phyloP scores from a whole-genome alignment of 73 alveolate genomes.

The Uronychia setigera region DNA sequence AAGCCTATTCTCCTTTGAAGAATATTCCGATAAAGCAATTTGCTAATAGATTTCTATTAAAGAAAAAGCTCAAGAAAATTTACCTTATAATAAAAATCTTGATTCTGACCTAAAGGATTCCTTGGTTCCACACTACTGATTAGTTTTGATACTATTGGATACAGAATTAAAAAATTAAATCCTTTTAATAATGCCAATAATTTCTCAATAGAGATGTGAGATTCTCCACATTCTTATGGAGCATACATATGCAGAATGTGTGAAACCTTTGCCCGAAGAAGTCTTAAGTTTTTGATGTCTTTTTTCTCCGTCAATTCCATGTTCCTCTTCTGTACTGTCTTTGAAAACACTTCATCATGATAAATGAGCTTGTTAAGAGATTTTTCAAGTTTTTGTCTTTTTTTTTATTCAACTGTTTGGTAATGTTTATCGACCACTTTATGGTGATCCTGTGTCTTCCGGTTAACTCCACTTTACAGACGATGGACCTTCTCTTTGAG shows the following conservation, averaged over 20 bases:
- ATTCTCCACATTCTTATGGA: background rate
- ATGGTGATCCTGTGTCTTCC: background rate
- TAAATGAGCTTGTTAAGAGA: background rate
- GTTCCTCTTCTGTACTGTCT: background rate
- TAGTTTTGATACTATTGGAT: too few species aligned
- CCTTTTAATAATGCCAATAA: too few species aligned
- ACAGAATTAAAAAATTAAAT: too few species aligned
- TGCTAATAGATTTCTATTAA: too few species aligned
- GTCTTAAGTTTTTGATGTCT: background rate
- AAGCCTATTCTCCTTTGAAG: background rate
- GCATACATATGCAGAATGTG: background rate
- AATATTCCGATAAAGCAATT: too few species aligned
- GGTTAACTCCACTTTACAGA: background rate
- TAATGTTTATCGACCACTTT: background rate
- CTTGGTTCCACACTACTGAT: too few species aligned
- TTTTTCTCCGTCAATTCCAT: background rate
- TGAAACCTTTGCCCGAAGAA: background rate
- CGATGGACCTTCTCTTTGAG: background rate
- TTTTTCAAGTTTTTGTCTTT: background rate
- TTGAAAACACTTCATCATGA: background rate
- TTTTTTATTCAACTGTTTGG: background rate
- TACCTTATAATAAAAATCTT: too few species aligned
- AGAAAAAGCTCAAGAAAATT: too few species aligned
- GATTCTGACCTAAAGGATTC: too few species aligned
- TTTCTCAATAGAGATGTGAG: too few species aligned